These are phyloP conservation scores for Hanseniaspora nectarophila DNA, from an alignment of 805 yeast genomes.

Conservation along the genomic window DNA sequence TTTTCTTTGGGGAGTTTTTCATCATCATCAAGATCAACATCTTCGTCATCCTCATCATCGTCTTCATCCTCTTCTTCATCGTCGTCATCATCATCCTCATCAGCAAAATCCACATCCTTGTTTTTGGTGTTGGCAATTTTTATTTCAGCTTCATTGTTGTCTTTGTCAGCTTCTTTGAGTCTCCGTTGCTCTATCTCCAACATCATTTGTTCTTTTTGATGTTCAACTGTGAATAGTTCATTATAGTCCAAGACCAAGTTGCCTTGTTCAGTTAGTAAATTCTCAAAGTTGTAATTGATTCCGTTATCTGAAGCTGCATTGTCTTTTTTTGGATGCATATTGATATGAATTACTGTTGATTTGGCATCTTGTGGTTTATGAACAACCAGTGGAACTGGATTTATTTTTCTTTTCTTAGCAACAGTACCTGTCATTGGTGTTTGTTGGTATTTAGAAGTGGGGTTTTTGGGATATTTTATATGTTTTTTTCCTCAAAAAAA, in stretches of 20 bases:
- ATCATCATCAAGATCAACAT: constrained; percentile 12
- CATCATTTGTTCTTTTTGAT: constrained; percentile 6
- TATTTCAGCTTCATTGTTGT: neutral
- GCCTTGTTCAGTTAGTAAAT: constrained; percentile 8
- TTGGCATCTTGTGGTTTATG: neutral
- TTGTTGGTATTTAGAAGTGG: neutral
- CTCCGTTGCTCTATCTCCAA: constrained; percentile 1
- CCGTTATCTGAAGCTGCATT: neutral
- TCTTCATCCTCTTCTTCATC: neutral
- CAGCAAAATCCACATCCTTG: neutral
- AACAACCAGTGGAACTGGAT: neutral
- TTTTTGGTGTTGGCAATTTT: neutral
- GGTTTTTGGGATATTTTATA: neutral
- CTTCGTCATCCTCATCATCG: constrained; percentile 6
- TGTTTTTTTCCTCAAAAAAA: neutral
- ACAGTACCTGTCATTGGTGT: neutral
- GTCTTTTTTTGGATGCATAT: neutral
- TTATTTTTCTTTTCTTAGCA: constrained; percentile 5
- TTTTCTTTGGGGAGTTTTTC: constrained; percentile 15
- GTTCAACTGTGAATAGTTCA: constrained; percentile 35
- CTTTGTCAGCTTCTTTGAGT: neutral
- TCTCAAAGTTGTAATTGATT: constrained; percentile 9
- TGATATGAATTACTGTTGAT: neutral
- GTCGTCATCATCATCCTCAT: neutral
- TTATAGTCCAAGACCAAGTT: constrained; percentile 49